Evolutionary conservation across 2,329 filamentous ascomycete genomes (phyloP), one percentile per base, ranked within the genome.

Genomic region (Diaporthe sp.): DNA sequence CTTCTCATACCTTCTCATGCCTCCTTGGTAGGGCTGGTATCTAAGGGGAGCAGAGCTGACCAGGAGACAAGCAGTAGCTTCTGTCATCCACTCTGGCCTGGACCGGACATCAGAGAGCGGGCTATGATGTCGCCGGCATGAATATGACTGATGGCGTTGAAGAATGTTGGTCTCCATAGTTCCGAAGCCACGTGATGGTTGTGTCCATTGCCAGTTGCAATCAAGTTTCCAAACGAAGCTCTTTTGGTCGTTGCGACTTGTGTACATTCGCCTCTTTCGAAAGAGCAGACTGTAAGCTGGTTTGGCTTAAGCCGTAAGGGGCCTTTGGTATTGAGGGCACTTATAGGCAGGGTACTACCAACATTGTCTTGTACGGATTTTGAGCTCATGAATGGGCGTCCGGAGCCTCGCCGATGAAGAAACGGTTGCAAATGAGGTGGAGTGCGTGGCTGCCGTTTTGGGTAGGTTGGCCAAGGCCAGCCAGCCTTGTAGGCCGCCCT

Each of bases 401-500:
- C 1, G 8, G n/a, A n/a, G 31, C 25, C 49, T 55, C 10, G 51
- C n/a, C 20, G 4, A 34, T 70, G 67, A 20, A 57, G 34, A 17
- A 20, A 71, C 47, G 28, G 37, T 55, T 75, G 73, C 73, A 73
- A 73, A 57, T 72, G 68, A 42, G 49, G 70, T 61, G 42, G 47
- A 55, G 60, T 25, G 20, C 17, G 10, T 44, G 49, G 65, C 60
- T 73, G 49, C 74, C 68, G 58, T 39, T 58, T 73, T 37, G 12
- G 68, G 68, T 28, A 70, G 71, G 55, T 65, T 42, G 22, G 71
- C 71, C 71, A 31, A 53, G 61, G 55, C 63, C 71, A 73, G 70
- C 71, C 75, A 73, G 70, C 71, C 75, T 74, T 76, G 71, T 47
- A 49, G 12, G 72, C 44, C 49, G 42, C 9, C 34, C 15, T 37